Evolutionary conservation across 306 rosid species (phyloP).

Genomic region (Trifolium repens): DNA sequence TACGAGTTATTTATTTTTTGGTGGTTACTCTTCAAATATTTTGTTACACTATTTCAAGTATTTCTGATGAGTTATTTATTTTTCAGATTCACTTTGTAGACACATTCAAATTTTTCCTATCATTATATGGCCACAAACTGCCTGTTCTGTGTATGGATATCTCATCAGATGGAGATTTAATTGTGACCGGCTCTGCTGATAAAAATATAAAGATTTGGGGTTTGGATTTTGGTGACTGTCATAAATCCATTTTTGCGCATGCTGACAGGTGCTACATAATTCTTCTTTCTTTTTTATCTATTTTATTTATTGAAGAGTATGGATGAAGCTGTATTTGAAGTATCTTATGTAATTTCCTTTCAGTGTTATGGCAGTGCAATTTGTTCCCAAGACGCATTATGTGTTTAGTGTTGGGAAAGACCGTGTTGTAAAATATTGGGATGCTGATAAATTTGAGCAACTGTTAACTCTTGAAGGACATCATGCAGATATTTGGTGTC

Average conservation of each 20-base stretch:
- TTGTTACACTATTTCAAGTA: not conserved
- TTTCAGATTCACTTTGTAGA: slow-evolving; percentile 81
- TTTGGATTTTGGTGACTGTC: slow-evolving; percentile 95
- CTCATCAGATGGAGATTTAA: slow-evolving; percentile 91
- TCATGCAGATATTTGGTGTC: slow-evolving; percentile 94
- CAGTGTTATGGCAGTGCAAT: slow-evolving; percentile 90
- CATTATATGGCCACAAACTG: slow-evolving; percentile 91
- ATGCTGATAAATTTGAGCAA: slow-evolving; percentile 93
- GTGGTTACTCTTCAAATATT: slow-evolving; percentile 14
- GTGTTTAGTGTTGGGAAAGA: slow-evolving; percentile 93
- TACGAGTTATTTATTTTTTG: slow-evolving; percentile 3
- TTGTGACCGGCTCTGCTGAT: slow-evolving; percentile 95
- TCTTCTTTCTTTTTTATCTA: slow-evolving; percentile 7
- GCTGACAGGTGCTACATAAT: slow-evolving; percentile 70
- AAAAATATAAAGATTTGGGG: slow-evolving; percentile 98
- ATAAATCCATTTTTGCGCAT: slow-evolving; percentile 91
- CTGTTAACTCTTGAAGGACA: slow-evolving; percentile 95
- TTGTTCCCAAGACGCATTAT: slow-evolving; percentile 85
- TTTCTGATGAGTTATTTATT: slow-evolving; percentile 39
- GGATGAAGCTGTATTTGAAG: slow-evolving; percentile 23
- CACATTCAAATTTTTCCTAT: slow-evolving; percentile 76
- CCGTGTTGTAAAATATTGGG: slow-evolving; percentile 86
- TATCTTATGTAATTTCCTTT: slow-evolving; percentile 44
- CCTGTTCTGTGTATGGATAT: slow-evolving; percentile 96
- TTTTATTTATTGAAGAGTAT: slow-evolving; percentile 7